Evolutionary conservation across 345 rosid species (phyloP).

Genomic region (Bruguiera gymnorhiza): DNA sequence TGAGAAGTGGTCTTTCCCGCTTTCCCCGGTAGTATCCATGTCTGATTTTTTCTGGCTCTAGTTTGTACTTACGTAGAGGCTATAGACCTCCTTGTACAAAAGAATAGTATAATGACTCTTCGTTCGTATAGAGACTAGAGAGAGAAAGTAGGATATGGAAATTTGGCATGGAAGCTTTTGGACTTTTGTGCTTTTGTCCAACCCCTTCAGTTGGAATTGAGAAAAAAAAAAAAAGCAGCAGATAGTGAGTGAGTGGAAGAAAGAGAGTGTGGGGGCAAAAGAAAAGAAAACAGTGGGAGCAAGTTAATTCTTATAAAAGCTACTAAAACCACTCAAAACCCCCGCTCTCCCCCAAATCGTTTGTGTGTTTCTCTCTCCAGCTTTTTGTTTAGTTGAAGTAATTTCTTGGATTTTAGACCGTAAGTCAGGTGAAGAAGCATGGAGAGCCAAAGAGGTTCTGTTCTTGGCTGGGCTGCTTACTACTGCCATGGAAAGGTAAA

Average conservation of each 20-base stretch:
- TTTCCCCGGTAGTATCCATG: constrained; percentile 15
- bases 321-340: constrained; percentile 27
- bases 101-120: constrained; percentile 5
- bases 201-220: background rate
- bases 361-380: background rate
- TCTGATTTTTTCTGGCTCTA: background rate
- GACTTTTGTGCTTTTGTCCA: constrained; percentile 45
- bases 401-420: background rate
- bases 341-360: constrained; percentile 12
- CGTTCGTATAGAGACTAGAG: background rate
- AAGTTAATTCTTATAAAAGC: constrained; percentile 30
- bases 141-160: constrained; percentile 12
- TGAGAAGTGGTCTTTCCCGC: constrained; percentile 10
- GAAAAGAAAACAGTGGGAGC: constrained; percentile 6
- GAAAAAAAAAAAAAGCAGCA: background rate
- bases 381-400: background rate
- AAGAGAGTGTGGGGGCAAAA: background rate
- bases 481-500: constrained; percentile 63
- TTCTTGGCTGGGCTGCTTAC: constrained; percentile 53
- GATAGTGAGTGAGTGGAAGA: background rate
- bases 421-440: constrained; percentile 27
- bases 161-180: constrained; percentile 35
- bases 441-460: constrained; percentile 59
- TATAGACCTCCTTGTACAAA: constrained; percentile 12
- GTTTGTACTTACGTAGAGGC: background rate